Evolutionary conservation across 345 rosid genomes (phyloP).

Genomic region (Populus tremula): DNA sequence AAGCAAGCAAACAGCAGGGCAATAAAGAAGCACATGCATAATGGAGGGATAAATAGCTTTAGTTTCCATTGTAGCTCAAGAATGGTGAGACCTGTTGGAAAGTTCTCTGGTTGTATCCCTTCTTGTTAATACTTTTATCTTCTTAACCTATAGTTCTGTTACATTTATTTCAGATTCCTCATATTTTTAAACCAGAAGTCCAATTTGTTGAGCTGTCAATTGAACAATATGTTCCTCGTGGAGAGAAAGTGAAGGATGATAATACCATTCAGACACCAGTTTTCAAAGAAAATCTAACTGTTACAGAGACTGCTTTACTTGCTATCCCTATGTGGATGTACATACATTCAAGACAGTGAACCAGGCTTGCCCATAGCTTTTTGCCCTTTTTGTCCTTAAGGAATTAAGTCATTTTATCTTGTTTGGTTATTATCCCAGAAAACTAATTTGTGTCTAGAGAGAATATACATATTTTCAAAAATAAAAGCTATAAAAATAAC

Average conservation of each 20-base stretch:
- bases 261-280: constrained; percentile 35
- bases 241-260: constrained; percentile 61
- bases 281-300: constrained; percentile 44
- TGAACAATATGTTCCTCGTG: constrained; percentile 65
- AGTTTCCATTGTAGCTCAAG: constrained; percentile 86
- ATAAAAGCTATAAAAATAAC: no score
- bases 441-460: no score
- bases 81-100: constrained; percentile 58
- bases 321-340: constrained; percentile 31
- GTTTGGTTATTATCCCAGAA: no score
- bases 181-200: constrained; percentile 74
- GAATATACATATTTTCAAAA: no score
- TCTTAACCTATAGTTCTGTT: not conserved
- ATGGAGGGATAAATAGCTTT: constrained; percentile 84
- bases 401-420: no score
- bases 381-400: no score
- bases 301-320: constrained; percentile 49
- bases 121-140: constrained; percentile 9
- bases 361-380: not conserved
- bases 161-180: constrained; percentile 61
- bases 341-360: not conserved
- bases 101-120: constrained; percentile 9
- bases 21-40: constrained; percentile 67
- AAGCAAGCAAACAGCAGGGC: constrained; percentile 73
- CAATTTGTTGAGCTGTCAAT: constrained; percentile 73